Conservation (phyloP, 768 basidiomycete genomes). For the Piloderma croceum region DNA sequence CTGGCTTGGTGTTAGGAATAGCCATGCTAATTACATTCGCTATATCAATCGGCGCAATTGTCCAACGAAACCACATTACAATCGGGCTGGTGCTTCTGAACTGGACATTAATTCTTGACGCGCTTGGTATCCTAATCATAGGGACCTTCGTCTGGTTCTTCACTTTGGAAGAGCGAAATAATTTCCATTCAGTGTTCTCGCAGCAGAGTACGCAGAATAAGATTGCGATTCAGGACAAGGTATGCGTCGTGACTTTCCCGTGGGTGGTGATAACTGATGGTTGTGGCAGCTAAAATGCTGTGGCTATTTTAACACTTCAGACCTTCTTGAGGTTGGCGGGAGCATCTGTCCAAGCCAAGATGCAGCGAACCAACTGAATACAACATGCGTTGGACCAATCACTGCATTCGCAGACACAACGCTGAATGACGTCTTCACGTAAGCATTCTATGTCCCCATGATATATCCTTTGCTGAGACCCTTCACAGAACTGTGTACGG, state of each 20-base stretch:
- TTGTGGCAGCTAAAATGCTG: constrained; percentile 72
- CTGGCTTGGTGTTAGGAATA: constrained; percentile 65
- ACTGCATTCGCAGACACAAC: constrained; percentile 64
- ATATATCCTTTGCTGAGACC: not conserved
- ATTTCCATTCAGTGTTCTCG: constrained; percentile 59
- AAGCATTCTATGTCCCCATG: constrained; percentile 25
- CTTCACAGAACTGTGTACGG: too few species aligned
- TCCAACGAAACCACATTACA: constrained; percentile 65
- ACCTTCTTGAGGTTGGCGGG: constrained; percentile 55
- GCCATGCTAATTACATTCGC: constrained; percentile 60
- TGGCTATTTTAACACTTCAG: constrained; percentile 72
- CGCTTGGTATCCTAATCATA: constrained; percentile 51
- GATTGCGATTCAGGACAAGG: constrained; percentile 67
- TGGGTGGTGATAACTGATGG: constrained; percentile 3
- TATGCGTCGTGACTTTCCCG: constrained; percentile 18
- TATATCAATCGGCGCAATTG: constrained; percentile 64
- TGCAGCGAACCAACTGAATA: constrained; percentile 37
- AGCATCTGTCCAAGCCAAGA: constrained; percentile 45
- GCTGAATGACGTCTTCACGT: constrained; percentile 83
- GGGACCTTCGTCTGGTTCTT: constrained; percentile 80
- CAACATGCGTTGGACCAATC: constrained; percentile 60
- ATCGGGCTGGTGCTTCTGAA: constrained; percentile 71
- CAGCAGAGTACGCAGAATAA: constrained; percentile 40
- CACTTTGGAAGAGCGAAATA: constrained; percentile 64
- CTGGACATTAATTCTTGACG: constrained; percentile 64